Base-by-base conservation (phyloP, 163 green algal species). In the Chlamydomonas reinhardtii region DNA sequence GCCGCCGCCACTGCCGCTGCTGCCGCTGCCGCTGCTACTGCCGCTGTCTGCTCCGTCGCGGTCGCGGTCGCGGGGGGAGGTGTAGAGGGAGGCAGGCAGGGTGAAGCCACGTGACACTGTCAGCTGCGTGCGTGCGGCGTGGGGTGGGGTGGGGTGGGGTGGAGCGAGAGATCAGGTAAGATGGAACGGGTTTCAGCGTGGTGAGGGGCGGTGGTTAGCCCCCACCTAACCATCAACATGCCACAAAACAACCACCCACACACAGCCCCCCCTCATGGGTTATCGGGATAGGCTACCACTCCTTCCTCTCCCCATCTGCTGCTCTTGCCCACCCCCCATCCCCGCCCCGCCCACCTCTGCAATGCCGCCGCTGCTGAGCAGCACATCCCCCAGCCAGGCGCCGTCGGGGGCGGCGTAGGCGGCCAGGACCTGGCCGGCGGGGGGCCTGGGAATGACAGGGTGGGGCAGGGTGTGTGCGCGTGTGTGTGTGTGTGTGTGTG, bases 351-450 rank as follows among this genome's bases (percentile, higher is more conserved):
- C 48, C 37, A 84, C 76, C 77, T 85, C 77, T 17, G 77, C 77
- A 27, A 76, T 19, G 43, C 77, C 77, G 9, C 77, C n/a, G 20
- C 31, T 85, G 27, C 31, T 76, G 77, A 85, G n/a, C n/a, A 85
- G 77, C 31, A 85, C 17, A 32, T 85, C 77, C 0, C n/a, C 66
- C 77, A 61, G n/a, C 65, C n/a, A 76, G 65, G 29, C 20, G 43
- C 15, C 66, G 35, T 39, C 32, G 24, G 15, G 5, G 61, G 34
- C 37, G 43, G 73, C 11, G 73, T 56, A 78, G 43, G 52, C 25
- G 15, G 31, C 66, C 66, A 73, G 66, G 31, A 73, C 11, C 32
- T 62, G 48, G 20, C 48, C 27, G 39, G 64, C 29, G 65, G 37
- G 0, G 62, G 62, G 39, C 56, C 5, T 15, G 6, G 32, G n/a